Base-by-base conservation (phyloP, 345 rosid species). In the Mercurialis annua region DNA sequence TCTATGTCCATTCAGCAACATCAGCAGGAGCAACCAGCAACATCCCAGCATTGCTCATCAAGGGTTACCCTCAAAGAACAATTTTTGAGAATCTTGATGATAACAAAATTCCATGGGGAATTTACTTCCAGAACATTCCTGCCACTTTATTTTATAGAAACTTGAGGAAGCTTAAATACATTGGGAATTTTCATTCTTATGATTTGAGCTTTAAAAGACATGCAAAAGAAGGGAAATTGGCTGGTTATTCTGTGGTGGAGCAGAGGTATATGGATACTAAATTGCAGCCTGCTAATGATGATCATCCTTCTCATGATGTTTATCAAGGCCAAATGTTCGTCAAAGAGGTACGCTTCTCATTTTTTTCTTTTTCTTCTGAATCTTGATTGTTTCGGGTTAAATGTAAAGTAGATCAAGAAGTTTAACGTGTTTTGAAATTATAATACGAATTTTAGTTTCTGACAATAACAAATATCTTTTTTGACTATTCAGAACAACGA, bases 291-390 rank as follows among this genome's bases (percentile, higher is more conserved):
- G 97, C 90, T 59, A 87, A 66, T 36, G 96, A 90, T 34, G 97
- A 93, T 57, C 98, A 93, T 66, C 97, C 98, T 1, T 90, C 98
- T 11, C 98, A 93, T 75, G 97, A 93, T 57, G 96, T 90, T 30
- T 87, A 86, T 66, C 85, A 82, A 42, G 98, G 98, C 38, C 93
- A 92, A 81, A 85, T 84, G 87, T 83, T 78, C 2, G 78, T 81
- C 66, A 93, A 93, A 80, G 92, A 90, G 83, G 96, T 76, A 2
- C 6, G 40, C 9, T 4, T 36, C 5, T 36, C 5, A 3, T 23
- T 46, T 7, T 34, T 44, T 24, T 18, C 9, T 21, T 44, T 34
- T 10, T 56, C 17, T 52, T 1, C 44, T n/a, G n/a, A n/a, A n/a
- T n/a, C n/a, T n/a, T n/a, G n/a, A n/a, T n/a, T n/a, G n/a, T n/a